phyloP scores from a whole-genome alignment of 768 basidiomycete genomes.

The Dacryopinax primogenitus region DNA sequence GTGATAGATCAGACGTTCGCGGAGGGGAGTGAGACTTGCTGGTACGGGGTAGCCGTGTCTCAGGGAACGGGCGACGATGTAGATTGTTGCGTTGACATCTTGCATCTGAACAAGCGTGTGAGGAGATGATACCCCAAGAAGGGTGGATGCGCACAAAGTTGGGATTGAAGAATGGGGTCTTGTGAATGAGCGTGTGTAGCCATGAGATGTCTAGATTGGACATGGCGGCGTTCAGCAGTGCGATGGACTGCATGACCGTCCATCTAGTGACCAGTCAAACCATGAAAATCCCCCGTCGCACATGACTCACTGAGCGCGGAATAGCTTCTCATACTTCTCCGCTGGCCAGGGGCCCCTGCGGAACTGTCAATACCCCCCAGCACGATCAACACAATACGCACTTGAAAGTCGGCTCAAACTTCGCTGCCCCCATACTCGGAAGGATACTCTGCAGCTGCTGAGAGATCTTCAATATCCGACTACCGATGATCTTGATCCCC shows the following conservation, averaged over 20 bases:
- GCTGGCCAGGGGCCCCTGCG: slow-evolving; percentile 40
- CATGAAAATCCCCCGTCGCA: not conserved
- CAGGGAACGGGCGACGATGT: not conserved
- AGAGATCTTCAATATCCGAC: not conserved
- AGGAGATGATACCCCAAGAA: not conserved
- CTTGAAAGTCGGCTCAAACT: slow-evolving; percentile 11
- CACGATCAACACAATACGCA: slow-evolving; percentile 16
- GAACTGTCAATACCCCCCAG: slow-evolving; percentile 17
- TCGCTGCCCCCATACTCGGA: slow-evolving; percentile 4
- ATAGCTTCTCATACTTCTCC: slow-evolving; percentile 34
- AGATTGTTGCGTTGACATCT: not conserved
- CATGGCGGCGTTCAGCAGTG: slow-evolving; percentile 30
- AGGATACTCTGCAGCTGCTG: slow-evolving; percentile 3
- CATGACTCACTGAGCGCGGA: not conserved
- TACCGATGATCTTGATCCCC: slow-evolving; percentile 21
- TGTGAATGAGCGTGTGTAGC: slow-evolving; percentile 31
- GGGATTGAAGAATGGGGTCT: slow-evolving; percentile 42
- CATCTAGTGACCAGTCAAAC: slow-evolving; percentile 25
- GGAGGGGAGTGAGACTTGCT: not conserved
- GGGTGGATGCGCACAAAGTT: slow-evolving; percentile 31
- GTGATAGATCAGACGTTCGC: slow-evolving; percentile 1
- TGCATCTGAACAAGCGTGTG: not conserved
- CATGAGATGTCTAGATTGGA: slow-evolving; percentile 33
- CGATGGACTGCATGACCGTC: slow-evolving; percentile 14
- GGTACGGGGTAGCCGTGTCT: not conserved